Evolutionary conservation across 2,329 filamentous ascomycete genomes (phyloP).

Genomic region (Capronia americana): DNA sequence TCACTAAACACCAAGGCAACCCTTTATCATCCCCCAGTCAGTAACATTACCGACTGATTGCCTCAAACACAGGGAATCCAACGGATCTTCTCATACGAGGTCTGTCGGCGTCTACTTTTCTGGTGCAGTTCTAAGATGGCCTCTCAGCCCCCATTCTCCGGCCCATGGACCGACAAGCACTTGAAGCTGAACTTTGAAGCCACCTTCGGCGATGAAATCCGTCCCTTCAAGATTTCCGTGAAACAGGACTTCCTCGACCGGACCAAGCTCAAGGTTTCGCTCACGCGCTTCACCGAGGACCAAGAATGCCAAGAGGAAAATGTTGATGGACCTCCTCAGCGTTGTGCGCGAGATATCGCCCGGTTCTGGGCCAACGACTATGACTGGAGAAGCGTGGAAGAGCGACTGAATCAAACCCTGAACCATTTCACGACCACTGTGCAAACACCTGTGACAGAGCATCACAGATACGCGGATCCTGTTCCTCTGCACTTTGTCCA

Average conservation of each 20-base stretch:
- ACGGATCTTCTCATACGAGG: no score
- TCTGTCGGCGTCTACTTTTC: no score
- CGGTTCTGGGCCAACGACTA: conserved; percentile 24
- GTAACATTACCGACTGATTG: no score
- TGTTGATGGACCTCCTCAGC: conserved; percentile 24
- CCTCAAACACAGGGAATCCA: no score
- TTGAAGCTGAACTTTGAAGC: conserved; percentile 24
- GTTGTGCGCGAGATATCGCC: conserved; percentile 6
- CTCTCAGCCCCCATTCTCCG: no score
- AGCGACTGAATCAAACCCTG: conserved; percentile 19
- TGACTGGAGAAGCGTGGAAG: conserved; percentile 26
- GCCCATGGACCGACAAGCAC: not conserved
- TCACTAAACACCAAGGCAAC: no score
- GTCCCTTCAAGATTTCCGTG: conserved; percentile 24
- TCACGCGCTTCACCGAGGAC: conserved; percentile 24
- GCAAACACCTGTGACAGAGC: not conserved
- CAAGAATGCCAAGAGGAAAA: conserved; percentile 11
- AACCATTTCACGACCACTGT: conserved; percentile 24
- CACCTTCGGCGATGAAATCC: conserved; percentile 17
- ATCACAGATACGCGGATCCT: conserved; percentile 6
- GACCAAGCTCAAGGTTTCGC: conserved; percentile 24
- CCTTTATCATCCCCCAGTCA: no score
- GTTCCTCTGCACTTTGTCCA: conserved; percentile 40
- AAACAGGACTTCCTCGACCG: conserved; percentile 21
- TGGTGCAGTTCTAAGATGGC: no score